Percentiles rank a stretch among this genome's conserved stretches.
Conservation (phyloP, 768 basidiomycete species). For the Phlebiopsis flavidoalba region DNA sequence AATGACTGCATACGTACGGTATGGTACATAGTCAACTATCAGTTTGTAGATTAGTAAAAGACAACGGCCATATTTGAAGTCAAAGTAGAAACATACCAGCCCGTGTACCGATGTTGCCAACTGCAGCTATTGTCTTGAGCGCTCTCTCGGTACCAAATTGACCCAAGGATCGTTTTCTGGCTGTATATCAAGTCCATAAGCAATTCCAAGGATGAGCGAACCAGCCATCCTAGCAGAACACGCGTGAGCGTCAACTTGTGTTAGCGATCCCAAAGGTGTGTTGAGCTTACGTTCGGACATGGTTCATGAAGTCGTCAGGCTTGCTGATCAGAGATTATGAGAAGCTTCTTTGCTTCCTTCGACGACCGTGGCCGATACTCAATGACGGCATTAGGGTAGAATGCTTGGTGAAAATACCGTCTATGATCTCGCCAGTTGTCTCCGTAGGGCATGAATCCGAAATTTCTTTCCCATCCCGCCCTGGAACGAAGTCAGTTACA, state of each 20-base stretch:
- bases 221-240: not conserved
- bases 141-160: not conserved
- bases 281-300: conserved; percentile 1
- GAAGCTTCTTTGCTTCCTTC: not conserved
- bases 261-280: not conserved
- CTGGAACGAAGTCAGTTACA: not conserved
- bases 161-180: conserved; percentile 7
- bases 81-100: not conserved
- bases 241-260: too few relatives aligned
- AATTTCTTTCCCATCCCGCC: not conserved
- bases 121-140: not conserved
- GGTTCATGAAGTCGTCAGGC: not conserved
- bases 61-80: too few relatives aligned
- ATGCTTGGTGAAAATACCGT: conserved; percentile 10
- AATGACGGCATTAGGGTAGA: not conserved
- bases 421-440: conserved; percentile 6
- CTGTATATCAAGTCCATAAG: conserved; percentile 1
- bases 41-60: not conserved
- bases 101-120: conserved; percentile 1
- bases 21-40: conserved; percentile 8
- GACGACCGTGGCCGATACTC: not conserved
- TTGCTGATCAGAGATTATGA: not conserved
- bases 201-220: conserved; percentile 1
- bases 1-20: not conserved
- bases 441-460: conserved; percentile 12